Evolutionary conservation across 495 filamentous ascomycete species (phyloP).

Genomic region (Neurospora sp.): DNA sequence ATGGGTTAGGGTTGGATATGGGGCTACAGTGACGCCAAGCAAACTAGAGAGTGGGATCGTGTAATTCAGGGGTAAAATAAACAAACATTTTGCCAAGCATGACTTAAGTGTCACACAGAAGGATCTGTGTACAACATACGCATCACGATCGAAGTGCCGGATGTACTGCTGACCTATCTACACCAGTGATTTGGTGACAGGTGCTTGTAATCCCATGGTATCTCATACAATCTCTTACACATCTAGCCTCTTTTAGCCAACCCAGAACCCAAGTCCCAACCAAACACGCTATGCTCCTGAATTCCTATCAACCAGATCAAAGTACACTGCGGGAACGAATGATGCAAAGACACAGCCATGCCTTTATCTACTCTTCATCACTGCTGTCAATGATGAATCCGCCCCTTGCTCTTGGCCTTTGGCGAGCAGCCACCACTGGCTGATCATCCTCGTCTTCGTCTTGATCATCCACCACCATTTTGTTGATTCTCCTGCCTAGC

Average conservation of each 20-base stretch:
- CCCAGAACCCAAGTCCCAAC: background rate
- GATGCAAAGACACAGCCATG: background rate
- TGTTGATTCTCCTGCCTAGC: constrained; percentile 8
- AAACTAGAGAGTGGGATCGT: background rate
- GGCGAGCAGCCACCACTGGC: constrained; percentile 16
- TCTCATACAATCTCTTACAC: background rate
- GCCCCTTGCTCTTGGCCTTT: constrained; percentile 32
- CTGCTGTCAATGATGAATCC: constrained; percentile 49
- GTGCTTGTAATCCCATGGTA: background rate
- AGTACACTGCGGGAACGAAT: background rate
- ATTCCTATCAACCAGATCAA: background rate
- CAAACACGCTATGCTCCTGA: background rate
- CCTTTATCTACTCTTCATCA: constrained; percentile 34
- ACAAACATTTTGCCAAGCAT: background rate
- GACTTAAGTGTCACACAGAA: background rate
- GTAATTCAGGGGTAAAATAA: background rate
- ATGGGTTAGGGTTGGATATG: background rate
- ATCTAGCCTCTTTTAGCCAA: background rate
- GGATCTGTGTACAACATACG: background rate
- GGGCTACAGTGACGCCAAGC: background rate
- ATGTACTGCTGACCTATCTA: background rate
- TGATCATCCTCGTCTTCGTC: constrained; percentile 26
- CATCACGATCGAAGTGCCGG: background rate
- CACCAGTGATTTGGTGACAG: background rate
- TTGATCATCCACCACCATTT: constrained; percentile 16